These are phyloP conservation scores for Lichina pygmaea DNA, from an alignment of 495 filamentous ascomycete species.

Conservation along the genomic window DNA sequence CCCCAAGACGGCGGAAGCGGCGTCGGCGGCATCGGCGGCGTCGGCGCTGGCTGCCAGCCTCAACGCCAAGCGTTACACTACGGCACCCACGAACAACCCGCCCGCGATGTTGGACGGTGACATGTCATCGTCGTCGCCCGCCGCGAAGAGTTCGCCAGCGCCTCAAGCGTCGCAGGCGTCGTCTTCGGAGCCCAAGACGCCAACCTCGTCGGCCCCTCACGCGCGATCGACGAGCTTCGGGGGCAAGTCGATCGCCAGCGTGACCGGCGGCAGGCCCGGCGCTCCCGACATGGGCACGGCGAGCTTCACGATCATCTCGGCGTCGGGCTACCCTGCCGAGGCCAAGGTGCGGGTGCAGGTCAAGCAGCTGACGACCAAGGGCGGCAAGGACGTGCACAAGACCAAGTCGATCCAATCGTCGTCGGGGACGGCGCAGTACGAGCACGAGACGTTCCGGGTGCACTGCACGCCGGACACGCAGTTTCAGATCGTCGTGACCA, in stretches of 20 bases:
- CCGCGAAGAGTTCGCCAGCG: not conserved
- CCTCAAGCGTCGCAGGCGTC: conserved; percentile 15
- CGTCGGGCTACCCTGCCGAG: conserved; percentile 45
- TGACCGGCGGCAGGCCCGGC: conserved; percentile 21
- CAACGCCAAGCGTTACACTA: not conserved
- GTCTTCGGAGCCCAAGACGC: conserved; percentile 12
- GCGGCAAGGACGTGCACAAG: conserved; percentile 56
- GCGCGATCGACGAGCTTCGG: conserved; percentile 41
- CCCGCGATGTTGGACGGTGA: not conserved
- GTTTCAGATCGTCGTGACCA: conserved; percentile 63
- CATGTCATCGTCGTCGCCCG: conserved; percentile 8
- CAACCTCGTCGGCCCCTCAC: conserved; percentile 18
- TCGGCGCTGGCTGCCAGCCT: conserved; percentile 5
- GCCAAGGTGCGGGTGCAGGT: conserved; percentile 64
- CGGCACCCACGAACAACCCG: not conserved
- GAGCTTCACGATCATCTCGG: conserved; percentile 52
- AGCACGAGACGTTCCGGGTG: conserved; percentile 51
- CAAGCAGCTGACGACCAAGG: conserved; percentile 34
- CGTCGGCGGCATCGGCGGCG: conserved; percentile 3
- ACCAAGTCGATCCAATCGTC: conserved; percentile 49
- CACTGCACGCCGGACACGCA: conserved; percentile 56
- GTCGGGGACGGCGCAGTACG: conserved; percentile 25
- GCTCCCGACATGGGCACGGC: conserved; percentile 42
- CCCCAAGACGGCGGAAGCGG: conserved; percentile 4
- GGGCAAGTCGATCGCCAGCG: conserved; percentile 27